Evolutionary conservation across 768 basidiomycete genomes (phyloP), one percentile per base, ranked within the genome.

Genomic region (Lactarius trivialis): DNA sequence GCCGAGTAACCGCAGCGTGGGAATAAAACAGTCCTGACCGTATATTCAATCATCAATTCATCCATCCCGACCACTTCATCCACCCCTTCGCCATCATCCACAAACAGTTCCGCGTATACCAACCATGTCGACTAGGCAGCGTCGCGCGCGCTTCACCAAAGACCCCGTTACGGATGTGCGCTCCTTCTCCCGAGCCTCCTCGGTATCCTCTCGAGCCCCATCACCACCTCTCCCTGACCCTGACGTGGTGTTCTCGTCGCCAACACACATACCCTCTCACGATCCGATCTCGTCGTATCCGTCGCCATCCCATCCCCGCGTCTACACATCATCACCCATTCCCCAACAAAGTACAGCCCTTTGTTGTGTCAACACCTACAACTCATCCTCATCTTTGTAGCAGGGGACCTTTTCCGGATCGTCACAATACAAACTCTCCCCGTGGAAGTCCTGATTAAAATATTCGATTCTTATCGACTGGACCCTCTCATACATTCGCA

Each of bases 151-250:
- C n/a, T 64, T 64, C 58, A 64, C 60, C 32, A 3, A 33, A 6
- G 9, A 64, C 54, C 63, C 62, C 24, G 58, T 64, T 24, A 48
- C 63, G 17, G 53, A 55, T 19, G 58, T 64, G 14, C 63, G 58
- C 54, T 55, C 37, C 7, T 37, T 64, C 54, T 24, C 63, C 3
- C 63, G 58, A 4, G 58, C 63, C 0, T 60, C 63, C 4, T 51
- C 63, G 1, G 33, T 54, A 4, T 55, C 58, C 17, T 64, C 63
- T 7, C 58, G 56, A 2, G 21, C 43, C 26, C 45, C 52, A 5
- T 63, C 62, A 15, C 62, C 61, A 3, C 61, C 61, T 3, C 30
- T 64, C 37, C 58, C 52, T 12, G 37, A 55, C 37, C 58, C 52
- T 12, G 37, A 55, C 52, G 57, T 33, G 52, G 43, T 52, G 1